phyloP scores from a whole-genome alignment of 108 stramenopile species.

The Nannochloropsis gaditana region DNA sequence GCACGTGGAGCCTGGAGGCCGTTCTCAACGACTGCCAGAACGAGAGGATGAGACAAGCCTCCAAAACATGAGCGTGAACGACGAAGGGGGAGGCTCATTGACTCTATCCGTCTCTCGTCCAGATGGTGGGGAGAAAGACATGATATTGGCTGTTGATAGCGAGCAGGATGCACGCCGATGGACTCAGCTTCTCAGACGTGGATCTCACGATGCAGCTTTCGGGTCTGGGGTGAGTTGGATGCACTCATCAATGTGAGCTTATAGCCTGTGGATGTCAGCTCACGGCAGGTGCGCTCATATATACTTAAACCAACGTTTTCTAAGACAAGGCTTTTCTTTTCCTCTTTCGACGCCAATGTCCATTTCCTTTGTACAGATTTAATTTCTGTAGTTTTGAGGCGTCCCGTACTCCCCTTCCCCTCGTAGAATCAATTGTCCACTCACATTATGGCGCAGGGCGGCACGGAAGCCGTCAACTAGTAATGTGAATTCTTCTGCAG shows the following conservation, averaged over 20 bases:
- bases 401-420: no score
- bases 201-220: not conserved
- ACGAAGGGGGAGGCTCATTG: not conserved
- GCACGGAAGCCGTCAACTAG: not conserved
- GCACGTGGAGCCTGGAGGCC: conserved; percentile 11
- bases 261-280: no score
- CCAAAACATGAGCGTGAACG: not conserved
- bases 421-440: not conserved
- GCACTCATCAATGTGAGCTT: not conserved
- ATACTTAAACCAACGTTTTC: no score
- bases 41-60: no score
- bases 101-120: not conserved
- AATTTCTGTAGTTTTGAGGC: no score
- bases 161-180: conserved; percentile 15
- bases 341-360: no score
- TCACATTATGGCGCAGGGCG: not conserved
- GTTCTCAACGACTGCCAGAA: no score
- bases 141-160: not conserved
- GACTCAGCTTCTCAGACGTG: not conserved
- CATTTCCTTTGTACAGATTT: no score
- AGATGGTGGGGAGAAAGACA: not conserved
- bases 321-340: no score
- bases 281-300: no score
- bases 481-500: not conserved
- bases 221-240: not conserved